Percentiles rank a stretch among this genome's conserved stretches.
phyloP scores from a whole-genome alignment of 108 stramenopile species.

The Stephanodiscus triporus region DNA sequence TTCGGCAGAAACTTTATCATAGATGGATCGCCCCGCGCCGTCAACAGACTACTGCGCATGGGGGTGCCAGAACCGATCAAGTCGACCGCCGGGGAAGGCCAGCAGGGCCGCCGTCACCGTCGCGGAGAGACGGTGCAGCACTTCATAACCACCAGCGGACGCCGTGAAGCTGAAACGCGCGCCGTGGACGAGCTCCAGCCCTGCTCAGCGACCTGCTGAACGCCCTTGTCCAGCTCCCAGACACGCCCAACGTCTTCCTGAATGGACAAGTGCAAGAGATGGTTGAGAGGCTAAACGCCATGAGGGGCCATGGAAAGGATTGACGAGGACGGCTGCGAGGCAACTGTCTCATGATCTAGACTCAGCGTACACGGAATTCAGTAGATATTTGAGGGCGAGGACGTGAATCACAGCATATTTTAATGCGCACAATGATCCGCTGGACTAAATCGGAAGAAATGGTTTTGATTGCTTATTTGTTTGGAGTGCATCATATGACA shows the following conservation, averaged over 20 bases:
- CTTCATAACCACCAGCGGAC: slow-evolving; percentile 99
- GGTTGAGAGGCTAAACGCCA: slow-evolving; percentile 92
- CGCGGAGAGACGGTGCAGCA: slow-evolving; percentile 90
- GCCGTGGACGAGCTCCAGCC: slow-evolving; percentile 97
- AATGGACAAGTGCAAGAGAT: slow-evolving; percentile 82
- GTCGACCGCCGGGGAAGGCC: slow-evolving; percentile 43
- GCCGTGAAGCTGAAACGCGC: slow-evolving; percentile 93
- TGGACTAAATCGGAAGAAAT: too few relatives aligned
- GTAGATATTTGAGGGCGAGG: slow-evolving; percentile 59
- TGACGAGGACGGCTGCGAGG: slow-evolving; percentile 89
- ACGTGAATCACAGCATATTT: too few relatives aligned
- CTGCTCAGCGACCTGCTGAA: slow-evolving; percentile 91
- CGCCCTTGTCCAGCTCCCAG: slow-evolving; percentile 78
- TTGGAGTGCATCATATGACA: too few relatives aligned
- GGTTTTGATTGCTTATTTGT: too few relatives aligned
- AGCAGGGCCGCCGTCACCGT: slow-evolving; percentile 77
- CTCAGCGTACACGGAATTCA: slow-evolving; percentile 86
- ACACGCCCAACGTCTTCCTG: slow-evolving; percentile 89
- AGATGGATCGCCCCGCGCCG: slow-evolving; percentile 97
- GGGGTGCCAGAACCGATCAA: slow-evolving; percentile 95
- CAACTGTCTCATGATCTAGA: slow-evolving; percentile 94
- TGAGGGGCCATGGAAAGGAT: slow-evolving; percentile 96
- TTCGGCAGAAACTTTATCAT: slow-evolving; percentile 92
- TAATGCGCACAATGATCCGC: too few relatives aligned
- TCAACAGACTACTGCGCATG: slow-evolving; percentile 84